Percentiles rank a stretch among this genome's conserved stretches.
phyloP scores from a whole-genome alignment of 495 filamentous ascomycete species.

The Penicillium dipodomyicola region DNA sequence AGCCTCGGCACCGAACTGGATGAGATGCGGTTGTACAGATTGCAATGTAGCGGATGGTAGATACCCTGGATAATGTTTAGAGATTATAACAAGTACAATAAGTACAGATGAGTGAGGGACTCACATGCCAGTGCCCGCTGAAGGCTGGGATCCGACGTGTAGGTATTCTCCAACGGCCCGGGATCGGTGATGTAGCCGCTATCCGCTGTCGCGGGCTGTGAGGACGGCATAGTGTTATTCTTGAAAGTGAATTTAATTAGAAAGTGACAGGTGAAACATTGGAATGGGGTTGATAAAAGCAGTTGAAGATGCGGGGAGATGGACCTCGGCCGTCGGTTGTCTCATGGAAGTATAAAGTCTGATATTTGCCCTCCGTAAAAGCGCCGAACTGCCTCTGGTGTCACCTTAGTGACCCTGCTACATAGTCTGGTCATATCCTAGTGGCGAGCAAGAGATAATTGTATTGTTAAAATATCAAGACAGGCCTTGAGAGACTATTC shows the following conservation, averaged over 20 bases:
- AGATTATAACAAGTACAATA: background rate
- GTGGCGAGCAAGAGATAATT: background rate
- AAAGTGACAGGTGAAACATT: background rate
- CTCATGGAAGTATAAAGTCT: background rate
- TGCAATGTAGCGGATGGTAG: constrained; percentile 23
- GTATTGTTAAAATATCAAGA: background rate
- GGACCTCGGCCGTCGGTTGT: constrained; percentile 26
- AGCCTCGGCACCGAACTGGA: constrained; percentile 33
- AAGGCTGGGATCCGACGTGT: constrained; percentile 34
- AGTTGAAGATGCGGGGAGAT: constrained; percentile 5
- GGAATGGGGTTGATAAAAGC: background rate
- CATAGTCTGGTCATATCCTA: background rate
- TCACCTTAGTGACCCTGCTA: background rate
- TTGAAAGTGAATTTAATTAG: background rate
- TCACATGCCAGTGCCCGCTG: constrained; percentile 29
- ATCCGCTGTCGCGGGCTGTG: constrained; percentile 33
- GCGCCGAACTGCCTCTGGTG: constrained; percentile 1
- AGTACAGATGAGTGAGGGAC: background rate
- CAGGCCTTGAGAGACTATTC: background rate
- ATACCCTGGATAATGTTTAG: constrained; percentile 28
- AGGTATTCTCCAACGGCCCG: constrained; percentile 30
- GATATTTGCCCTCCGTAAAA: constrained; percentile 8
- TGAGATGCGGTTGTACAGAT: constrained; percentile 24
- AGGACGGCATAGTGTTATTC: background rate
- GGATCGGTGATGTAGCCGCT: constrained; percentile 35